Evolutionary conservation across 257 asterid genomes (phyloP).

Genomic region (Fraxinus americana): DNA sequence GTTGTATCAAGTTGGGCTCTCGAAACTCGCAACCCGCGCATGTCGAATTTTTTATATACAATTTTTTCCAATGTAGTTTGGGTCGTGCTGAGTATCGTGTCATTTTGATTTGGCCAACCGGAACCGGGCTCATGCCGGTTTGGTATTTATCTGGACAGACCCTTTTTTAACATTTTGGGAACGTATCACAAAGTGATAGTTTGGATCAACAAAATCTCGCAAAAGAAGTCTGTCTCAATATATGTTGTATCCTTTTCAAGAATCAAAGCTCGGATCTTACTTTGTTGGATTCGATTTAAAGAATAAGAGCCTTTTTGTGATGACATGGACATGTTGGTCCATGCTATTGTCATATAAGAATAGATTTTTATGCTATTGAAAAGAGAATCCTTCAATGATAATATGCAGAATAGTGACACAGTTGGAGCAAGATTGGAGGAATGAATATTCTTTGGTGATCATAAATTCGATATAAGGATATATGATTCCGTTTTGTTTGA

Average conservation of each 20-base stretch:
- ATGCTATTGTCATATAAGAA: constrained; percentile 11
- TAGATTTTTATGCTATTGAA: neutral
- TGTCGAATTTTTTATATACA: no score
- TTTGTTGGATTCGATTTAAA: constrained; percentile 30
- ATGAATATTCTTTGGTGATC: constrained; percentile 9
- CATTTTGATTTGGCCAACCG: neutral
- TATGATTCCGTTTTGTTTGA: constrained; percentile 21
- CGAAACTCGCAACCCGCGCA: neutral
- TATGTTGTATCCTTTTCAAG: constrained; percentile 12
- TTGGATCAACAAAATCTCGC: constrained; percentile 17
- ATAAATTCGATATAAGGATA: constrained; percentile 26
- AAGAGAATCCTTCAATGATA: neutral
- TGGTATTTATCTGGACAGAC: no score
- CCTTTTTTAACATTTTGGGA: neutral
- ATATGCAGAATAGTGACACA: neutral
- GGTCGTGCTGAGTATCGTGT: neutral
- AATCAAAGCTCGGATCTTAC: constrained; percentile 16
- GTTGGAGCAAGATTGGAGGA: neutral
- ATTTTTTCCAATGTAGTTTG: neutral
- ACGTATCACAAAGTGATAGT: constrained; percentile 5
- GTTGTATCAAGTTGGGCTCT: neutral
- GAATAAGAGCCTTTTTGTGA: neutral
- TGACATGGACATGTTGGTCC: constrained; percentile 17
- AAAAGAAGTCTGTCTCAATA: neutral
- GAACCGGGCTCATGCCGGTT: neutral